Base-by-base conservation (phyloP, 2,329 filamentous ascomycete genomes). In the Clonostachys solani region DNA sequence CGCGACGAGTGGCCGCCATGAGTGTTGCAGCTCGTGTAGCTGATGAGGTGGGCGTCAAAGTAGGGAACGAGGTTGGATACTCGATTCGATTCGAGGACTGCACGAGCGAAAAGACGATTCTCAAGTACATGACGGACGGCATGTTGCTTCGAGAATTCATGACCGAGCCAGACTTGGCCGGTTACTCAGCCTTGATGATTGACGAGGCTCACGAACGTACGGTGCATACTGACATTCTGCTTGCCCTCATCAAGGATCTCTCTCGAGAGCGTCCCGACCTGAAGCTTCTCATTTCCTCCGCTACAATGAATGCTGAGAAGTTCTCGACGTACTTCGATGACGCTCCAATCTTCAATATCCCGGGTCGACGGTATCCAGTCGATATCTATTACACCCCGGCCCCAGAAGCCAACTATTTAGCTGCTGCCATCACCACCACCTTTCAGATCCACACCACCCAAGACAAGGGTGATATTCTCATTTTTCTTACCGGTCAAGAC, bases 61-160 rank as follows among this genome's bases (percentile, higher is more conserved):
- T 97, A 12, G 94, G 94, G 1, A 87, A 89, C 52, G 90, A 96
- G 60, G 92, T 97, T 23, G 94, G 94, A 15, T 99, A 96, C 63
- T 86, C 86, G 0, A 95, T 99, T 56, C 87, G 94, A 51, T 99
- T 97, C 58, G 94, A 99, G 62, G 89, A 96, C 65, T 84, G 85
- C 52, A 95, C 91, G 0, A 89, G 83, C 61, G 90, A 95, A 58
- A 95, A 95, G 69, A 97, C 94, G 0, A 75, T 92, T 8, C 70
- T 99, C 47, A 95, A 96, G 66, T 97, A 96, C 67, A 92, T 95
- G 87, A 99, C 94, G 0, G 94, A 99, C 60, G 94, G 94, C 62
- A 95, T 97, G 87, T 73, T 97, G 37, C 73, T 97, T 33, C 80
- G 91, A 61, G 90, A 96, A 62, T 87, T 96, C 54, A 81, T 96